Percentiles rank a stretch among this genome's conserved stretches.
Conservation (phyloP, 306 rosid species). For the Urtica urens region DNA sequence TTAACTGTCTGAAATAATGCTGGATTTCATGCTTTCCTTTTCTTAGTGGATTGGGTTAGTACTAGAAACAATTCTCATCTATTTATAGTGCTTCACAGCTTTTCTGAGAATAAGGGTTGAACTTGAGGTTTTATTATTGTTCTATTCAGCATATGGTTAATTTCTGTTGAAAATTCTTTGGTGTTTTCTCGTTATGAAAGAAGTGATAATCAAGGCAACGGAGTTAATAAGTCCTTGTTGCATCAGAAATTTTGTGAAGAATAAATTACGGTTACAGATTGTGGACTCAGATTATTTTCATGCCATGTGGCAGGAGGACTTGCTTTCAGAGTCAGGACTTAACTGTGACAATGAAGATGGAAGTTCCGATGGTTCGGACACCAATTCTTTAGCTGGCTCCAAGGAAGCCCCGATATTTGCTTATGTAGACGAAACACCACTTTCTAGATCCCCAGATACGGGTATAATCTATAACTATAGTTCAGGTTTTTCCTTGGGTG, state of each 20-base stretch:
- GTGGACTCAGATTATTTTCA: not conserved
- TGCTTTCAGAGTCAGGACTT: slow-evolving; percentile 9
- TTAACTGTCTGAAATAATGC: too few relatives aligned
- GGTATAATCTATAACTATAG: slow-evolving; percentile 46
- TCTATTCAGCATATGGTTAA: not conserved
- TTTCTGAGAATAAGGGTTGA: not conserved
- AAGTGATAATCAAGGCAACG: not conserved
- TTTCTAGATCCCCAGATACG: slow-evolving; percentile 28
- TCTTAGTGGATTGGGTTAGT: not conserved
- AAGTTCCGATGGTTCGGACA: slow-evolving; percentile 22
- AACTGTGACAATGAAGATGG: slow-evolving; percentile 19
- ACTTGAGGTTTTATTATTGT: not conserved
- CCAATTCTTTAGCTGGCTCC: slow-evolving; percentile 40
- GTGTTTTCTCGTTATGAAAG: not conserved
- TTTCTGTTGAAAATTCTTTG: not conserved
- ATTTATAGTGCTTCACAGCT: not conserved
- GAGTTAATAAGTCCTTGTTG: too few relatives aligned
- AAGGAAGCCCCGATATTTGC: slow-evolving; percentile 30
- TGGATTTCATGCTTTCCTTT: too few relatives aligned
- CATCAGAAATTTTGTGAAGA: not conserved
- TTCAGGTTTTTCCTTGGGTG: slow-evolving; percentile 66
- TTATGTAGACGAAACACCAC: slow-evolving; percentile 42
- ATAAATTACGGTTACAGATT: not conserved
- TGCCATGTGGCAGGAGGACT: slow-evolving; percentile 38
- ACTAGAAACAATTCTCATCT: not conserved